Percentiles rank a stretch among this genome's conserved stretches.
Conservation (phyloP, 2,329 filamentous ascomycete species). For the Hirsutella thompsonii region DNA sequence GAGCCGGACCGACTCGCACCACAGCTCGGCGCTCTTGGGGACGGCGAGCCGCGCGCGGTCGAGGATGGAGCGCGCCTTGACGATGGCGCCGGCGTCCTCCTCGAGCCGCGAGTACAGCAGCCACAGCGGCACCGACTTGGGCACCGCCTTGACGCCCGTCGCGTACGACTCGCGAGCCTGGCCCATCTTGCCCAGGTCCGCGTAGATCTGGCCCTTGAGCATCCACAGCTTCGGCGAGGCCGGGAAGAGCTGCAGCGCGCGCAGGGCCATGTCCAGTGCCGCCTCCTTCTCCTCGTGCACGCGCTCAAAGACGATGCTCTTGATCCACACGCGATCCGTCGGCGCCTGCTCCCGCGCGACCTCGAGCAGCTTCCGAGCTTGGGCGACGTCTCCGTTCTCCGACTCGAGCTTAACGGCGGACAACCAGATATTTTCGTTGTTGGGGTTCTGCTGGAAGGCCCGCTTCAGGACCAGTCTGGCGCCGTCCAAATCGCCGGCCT, state of each 20-base stretch:
- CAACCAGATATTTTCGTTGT: slow-evolving; percentile 97
- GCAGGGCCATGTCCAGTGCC: slow-evolving; percentile 75
- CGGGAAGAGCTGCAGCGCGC: slow-evolving; percentile 79
- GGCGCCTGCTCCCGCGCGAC: slow-evolving; percentile 79
- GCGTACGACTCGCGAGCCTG: slow-evolving; percentile 85
- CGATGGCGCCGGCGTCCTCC: slow-evolving; percentile 67
- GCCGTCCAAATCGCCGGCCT: slow-evolving; percentile 75
- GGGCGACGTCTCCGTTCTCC: slow-evolving; percentile 69
- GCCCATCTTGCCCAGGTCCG: slow-evolving; percentile 62
- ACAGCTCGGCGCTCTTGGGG: slow-evolving; percentile 72
- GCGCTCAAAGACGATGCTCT: slow-evolving; percentile 85
- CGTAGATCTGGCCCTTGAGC: slow-evolving; percentile 98
- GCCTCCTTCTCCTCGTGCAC: slow-evolving; percentile 67
- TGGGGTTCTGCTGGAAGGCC: slow-evolving; percentile 89
- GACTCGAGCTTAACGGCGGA: slow-evolving; percentile 93
- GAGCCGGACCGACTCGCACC: slow-evolving; percentile 87
- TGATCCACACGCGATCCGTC: slow-evolving; percentile 95
- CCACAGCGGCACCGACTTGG: slow-evolving; percentile 77
- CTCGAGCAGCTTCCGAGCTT: slow-evolving; percentile 69
- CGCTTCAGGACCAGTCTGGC: slow-evolving; percentile 74
- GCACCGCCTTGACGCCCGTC: slow-evolving; percentile 76
- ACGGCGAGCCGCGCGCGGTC: slow-evolving; percentile 82
- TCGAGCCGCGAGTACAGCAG: slow-evolving; percentile 80
- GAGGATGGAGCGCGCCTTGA: slow-evolving; percentile 88
- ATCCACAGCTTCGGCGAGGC: slow-evolving; percentile 85